phyloP scores from a whole-genome alignment of 805 yeast genomes.

The Saccharomycopsis sp. region DNA sequence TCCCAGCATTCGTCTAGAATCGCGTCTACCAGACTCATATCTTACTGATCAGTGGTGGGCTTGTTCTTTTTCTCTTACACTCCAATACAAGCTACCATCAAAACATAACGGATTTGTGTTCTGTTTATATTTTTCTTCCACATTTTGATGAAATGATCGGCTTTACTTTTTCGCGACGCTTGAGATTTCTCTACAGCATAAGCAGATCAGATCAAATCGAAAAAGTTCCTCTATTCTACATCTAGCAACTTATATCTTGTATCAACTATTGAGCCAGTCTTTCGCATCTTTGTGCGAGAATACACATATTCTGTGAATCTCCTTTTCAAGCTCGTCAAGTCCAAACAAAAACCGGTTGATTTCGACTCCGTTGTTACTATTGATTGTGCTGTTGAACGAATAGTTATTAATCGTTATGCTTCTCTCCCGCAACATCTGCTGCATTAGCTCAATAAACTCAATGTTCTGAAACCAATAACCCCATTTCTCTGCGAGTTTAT shows the following conservation, averaged over 20 bases:
- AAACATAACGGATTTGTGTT: too few species aligned
- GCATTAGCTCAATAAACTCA: conserved; percentile 46
- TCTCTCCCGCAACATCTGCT: conserved; percentile 27
- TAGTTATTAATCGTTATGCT: conserved; percentile 16
- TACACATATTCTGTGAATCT: conserved; percentile 46
- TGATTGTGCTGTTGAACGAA: conserved; percentile 23
- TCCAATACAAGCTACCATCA: too few species aligned
- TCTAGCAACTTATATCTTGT: too few species aligned
- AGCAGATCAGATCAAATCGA: too few species aligned
- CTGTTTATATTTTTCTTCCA: too few species aligned
- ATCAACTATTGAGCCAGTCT: conserved; percentile 34
- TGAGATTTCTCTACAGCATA: too few species aligned
- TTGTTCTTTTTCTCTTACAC: not conserved
- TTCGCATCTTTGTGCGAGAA: conserved; percentile 40
- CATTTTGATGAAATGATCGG: too few species aligned
- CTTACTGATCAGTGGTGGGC: too few species aligned
- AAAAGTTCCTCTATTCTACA: too few species aligned
- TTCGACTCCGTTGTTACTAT: conserved; percentile 33
- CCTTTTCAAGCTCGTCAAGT: conserved; percentile 72
- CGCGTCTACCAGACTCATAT: not conserved
- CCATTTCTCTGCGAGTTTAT: conserved; percentile 72
- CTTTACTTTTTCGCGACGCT: too few species aligned
- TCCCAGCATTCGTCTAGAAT: not conserved
- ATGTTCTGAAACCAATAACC: conserved; percentile 59
- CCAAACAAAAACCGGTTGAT: conserved; percentile 51